Conservation (phyloP, 2,329 filamentous ascomycete species). For the Trichoderma harzianum region DNA sequence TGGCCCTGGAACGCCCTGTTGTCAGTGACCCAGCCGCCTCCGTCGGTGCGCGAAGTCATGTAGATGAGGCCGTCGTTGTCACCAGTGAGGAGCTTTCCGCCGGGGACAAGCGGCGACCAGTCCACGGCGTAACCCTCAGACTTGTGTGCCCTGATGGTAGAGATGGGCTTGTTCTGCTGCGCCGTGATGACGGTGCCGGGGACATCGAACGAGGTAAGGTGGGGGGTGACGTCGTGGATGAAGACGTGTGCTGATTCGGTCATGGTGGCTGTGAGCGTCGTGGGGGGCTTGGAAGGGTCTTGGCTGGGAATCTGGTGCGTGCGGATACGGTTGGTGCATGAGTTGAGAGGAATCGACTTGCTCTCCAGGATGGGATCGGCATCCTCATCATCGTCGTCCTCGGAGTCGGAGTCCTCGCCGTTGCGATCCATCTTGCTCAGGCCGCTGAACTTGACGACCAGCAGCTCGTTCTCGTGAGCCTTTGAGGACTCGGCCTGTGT, state of each 20-base stretch:
- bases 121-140: conserved; percentile 94
- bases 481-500: conserved; percentile 80
- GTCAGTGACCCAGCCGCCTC: conserved; percentile 86
- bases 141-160: conserved; percentile 86
- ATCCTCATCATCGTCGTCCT: conserved; percentile 71
- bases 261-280: conserved; percentile 86
- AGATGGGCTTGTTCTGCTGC: conserved; percentile 83
- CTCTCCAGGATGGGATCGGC: conserved; percentile 91
- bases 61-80: conserved; percentile 91
- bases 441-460: conserved; percentile 95
- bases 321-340: conserved; percentile 92
- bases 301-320: conserved; percentile 73
- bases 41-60: conserved; percentile 78
- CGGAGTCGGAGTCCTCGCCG: conserved; percentile 62
- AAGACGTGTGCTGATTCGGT: conserved; percentile 84
- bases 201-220: conserved; percentile 84
- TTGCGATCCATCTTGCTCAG: conserved; percentile 80
- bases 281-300: conserved; percentile 68
- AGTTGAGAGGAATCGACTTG: conserved; percentile 78
- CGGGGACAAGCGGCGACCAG: conserved; percentile 77
- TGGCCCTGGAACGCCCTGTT: conserved; percentile 81
- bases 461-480: conserved; percentile 83
- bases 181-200: conserved; percentile 78
- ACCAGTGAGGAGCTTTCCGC: conserved; percentile 84
- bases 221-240: conserved; percentile 90